A percentile compares a stretch with the other conserved stretches of the same genome.
phyloP scores from a whole-genome alignment of 768 basidiomycete species.

The Suillus weaverae region DNA sequence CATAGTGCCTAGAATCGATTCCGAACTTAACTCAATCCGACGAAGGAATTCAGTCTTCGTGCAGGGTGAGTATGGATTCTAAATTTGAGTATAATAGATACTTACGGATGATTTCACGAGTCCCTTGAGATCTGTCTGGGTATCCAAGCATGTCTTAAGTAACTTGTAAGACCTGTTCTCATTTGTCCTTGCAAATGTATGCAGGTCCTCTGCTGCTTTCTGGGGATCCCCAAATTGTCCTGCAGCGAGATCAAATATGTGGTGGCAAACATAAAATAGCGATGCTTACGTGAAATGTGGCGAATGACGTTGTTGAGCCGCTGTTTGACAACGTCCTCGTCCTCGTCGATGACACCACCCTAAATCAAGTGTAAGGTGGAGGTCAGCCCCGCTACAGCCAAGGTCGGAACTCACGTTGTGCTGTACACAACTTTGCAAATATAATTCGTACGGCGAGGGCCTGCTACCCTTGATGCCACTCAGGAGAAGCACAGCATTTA shows the following conservation, averaged over 20 bases:
- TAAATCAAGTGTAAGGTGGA: constrained; percentile 30
- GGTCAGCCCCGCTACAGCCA: not conserved
- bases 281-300: constrained; percentile 57
- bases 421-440: constrained; percentile 69
- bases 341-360: constrained; percentile 89
- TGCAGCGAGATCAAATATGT: constrained; percentile 23
- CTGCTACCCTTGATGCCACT: constrained; percentile 67
- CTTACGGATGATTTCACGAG: constrained; percentile 74
- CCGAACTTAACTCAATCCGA: constrained; percentile 68
- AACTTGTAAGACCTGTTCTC: constrained; percentile 85
- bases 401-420: constrained; percentile 69
- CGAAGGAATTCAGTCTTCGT: constrained; percentile 74
- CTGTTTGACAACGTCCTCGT: constrained; percentile 63
- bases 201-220: constrained; percentile 77
- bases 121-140: constrained; percentile 78
- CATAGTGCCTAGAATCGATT: constrained; percentile 68
- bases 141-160: constrained; percentile 77
- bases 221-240: constrained; percentile 64
- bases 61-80: not conserved
- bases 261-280: not conserved
- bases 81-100: not conserved
- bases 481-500: constrained; percentile 57
- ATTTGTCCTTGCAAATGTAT: constrained; percentile 82
- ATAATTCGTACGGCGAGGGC: constrained; percentile 70
- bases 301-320: constrained; percentile 56